Evolutionary conservation across 169 alveolate genomes (phyloP), one percentile per base, ranked within the genome.

Genomic region (Cytauxzoon felis): DNA sequence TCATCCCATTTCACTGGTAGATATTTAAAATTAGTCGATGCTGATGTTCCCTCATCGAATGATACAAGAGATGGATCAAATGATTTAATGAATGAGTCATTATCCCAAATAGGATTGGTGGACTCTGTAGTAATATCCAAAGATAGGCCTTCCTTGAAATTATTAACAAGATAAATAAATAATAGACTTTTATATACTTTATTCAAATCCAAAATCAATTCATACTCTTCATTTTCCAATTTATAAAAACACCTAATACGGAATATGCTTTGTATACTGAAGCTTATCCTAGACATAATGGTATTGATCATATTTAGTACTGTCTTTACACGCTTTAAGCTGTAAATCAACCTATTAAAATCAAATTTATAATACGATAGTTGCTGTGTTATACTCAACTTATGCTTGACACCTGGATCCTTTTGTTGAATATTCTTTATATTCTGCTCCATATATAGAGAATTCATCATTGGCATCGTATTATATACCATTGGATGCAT

Each of bases 261-360:
- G 52, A 73, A 73, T 51, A 73, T 73, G n/a, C 67, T 45, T 13
- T 69, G 61, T 3, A 73, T 27, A 18, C 73, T 56, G 16, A 73
- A 45, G 32, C 30, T 62, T 16, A 73, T 29, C 8, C 54, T 60
- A 33, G 34, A 32, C 38, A 43, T 27, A 19, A 45, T 73, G 9
- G 40, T 40, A 43, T 40, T 59, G 2, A 43, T 33, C 36, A 30
- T 26, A 34, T 59, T 24, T 34, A 59, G 64, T 23, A 26, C 65
- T 18, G 18, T 13, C 7, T 40, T 23, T n/a, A 59, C n/a, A 11
- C 67, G 30, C 6, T 38, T 48, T 48, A 59, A 7, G 48, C 65
- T 59, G n/a, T n/a, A n/a, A n/a, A n/a, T n/a, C n/a, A n/a, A n/a
- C n/a, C n/a, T n/a, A n/a, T n/a, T n/a, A n/a, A n/a, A n/a, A n/a